Base-by-base conservation (phyloP, 2,329 filamentous ascomycete genomes). In the Exophiala sp. region DNA sequence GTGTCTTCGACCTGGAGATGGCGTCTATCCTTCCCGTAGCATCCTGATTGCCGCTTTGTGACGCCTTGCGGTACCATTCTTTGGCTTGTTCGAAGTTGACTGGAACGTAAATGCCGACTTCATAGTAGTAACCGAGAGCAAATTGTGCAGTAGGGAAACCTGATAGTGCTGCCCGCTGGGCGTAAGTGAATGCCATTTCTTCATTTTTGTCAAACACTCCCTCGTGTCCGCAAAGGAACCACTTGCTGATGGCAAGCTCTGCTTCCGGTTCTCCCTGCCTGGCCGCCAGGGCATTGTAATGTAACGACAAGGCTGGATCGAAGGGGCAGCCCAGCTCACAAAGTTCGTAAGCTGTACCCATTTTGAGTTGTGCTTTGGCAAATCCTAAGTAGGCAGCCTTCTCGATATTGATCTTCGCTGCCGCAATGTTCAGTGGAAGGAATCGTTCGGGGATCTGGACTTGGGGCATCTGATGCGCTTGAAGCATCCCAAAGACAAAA, bases 341-440 rank as follows among this genome's bases (percentile, higher is more conserved):
- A 12, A 99, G 80, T 75, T 99, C 94, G 70, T 95, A 96, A 2
- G 91, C 90, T 59, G 92, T 88, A 12, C 91, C 94, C 89, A 99
- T 96, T 75, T 97, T 97, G 33, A 96, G 79, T 71, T 99, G 94
- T 5, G 94, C 91, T 72, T 96, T 96, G 48, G 91, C 87, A 68
- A 99, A 99, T 46, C 94, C 92, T 45, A 96, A 83, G 68, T 94
- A 96, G 1, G 94, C 94, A 1, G 94, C 90, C 75, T 96, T 96
- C 71, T 97, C 92, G 58, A 99, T 91, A 69, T 95, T 95, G 69
- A 90, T 82, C 65, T 87, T 86, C 3, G 94, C 88, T 12, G 81
- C 80, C 32, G 82, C 80, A 52, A 91, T 75, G 69, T 95, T 88
- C 47, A 82, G 82, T 0, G 86, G 81, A 14, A 97, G 74, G 54